Percentiles rank a stretch among this genome's conserved stretches.
phyloP scores from a whole-genome alignment of 1,284 basidiomycete genomes.

The Agroathelia rolfsii region DNA sequence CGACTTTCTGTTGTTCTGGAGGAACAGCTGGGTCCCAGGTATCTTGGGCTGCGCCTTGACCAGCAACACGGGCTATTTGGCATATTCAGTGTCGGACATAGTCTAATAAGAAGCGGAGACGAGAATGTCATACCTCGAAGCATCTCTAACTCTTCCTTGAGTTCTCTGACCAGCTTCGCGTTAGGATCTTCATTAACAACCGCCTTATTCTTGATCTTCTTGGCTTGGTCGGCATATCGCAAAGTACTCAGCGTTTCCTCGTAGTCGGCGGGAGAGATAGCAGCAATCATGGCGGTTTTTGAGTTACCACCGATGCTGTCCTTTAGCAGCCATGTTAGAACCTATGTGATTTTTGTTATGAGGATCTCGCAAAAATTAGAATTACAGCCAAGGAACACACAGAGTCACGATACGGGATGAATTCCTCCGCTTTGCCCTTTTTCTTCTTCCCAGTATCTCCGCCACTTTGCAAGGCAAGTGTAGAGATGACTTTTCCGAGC shows the following conservation, averaged over 20 bases:
- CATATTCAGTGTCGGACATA: conserved; percentile 11
- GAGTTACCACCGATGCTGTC: conserved; percentile 94
- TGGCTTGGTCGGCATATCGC: conserved; percentile 95
- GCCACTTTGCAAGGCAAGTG: conserved; percentile 74
- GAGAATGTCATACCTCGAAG: conserved; percentile 52
- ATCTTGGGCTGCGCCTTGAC: conserved; percentile 58
- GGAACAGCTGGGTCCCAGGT: conserved; percentile 85
- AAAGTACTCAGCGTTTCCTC: conserved; percentile 94
- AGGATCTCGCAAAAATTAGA: conserved; percentile 2
- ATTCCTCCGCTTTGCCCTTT: conserved; percentile 77
- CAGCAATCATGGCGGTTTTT: conserved; percentile 96
- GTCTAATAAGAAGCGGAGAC: conserved; percentile 2
- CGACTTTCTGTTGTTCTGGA: conserved; percentile 91
- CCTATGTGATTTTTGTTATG: conserved; percentile 30
- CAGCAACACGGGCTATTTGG: conserved; percentile 57
- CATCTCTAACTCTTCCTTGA: conserved; percentile 95
- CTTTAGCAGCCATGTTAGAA: conserved; percentile 95
- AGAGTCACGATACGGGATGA: conserved; percentile 91
- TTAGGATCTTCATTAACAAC: conserved; percentile 99
- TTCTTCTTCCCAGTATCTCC: conserved; percentile 65
- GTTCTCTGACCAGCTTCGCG: conserved; percentile 93
- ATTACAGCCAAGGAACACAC: conserved; percentile 34
- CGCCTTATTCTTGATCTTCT: conserved; percentile 99
- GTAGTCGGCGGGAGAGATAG: conserved; percentile 95
- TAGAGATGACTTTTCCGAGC: conserved; percentile 93